Conservation (phyloP, 768 basidiomycete genomes). For the Trametes cinnabarina region DNA sequence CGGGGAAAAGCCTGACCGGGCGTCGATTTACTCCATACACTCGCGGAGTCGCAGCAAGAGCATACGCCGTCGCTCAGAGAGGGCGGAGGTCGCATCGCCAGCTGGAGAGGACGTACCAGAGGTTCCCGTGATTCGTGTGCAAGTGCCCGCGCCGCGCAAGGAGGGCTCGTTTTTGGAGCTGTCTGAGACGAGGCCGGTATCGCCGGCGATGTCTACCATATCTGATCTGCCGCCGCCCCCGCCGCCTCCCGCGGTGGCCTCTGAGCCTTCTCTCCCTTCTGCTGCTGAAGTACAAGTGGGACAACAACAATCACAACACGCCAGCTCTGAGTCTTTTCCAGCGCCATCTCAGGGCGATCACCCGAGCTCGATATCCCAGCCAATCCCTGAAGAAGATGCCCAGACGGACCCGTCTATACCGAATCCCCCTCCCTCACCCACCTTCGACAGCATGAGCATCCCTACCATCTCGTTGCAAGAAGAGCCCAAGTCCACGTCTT, state of each 20-base stretch:
- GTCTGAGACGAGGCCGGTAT: slow-evolving; percentile 23
- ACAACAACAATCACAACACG: neutral
- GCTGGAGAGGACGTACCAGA: slow-evolving; percentile 14
- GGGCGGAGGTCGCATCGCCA: neutral
- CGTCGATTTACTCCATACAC: slow-evolving; percentile 18
- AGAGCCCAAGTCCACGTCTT: slow-evolving; percentile 1
- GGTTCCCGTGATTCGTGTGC: slow-evolving; percentile 21
- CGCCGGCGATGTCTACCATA: slow-evolving; percentile 6
- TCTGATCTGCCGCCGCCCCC: slow-evolving; percentile 13
- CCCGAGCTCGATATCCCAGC: neutral
- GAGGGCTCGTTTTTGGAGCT: slow-evolving; percentile 30
- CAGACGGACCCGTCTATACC: neutral
- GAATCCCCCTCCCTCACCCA: slow-evolving; percentile 8
- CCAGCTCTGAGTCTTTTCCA: neutral
- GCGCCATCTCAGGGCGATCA: neutral
- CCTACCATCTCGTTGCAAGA: slow-evolving; percentile 19
- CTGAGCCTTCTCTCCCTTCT: neutral
- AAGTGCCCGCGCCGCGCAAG: slow-evolving; percentile 9
- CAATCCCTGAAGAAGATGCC: slow-evolving; percentile 2
- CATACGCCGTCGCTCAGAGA: slow-evolving; percentile 15
- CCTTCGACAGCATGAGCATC: slow-evolving; percentile 16
- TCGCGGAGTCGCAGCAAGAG: slow-evolving; percentile 26
- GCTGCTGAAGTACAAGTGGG: neutral
- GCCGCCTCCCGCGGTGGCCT: neutral
- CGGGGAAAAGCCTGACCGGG: slow-evolving; percentile 13